Evolutionary conservation across 805 yeast species (phyloP).

Genomic region (Saturnispora sekii): DNA sequence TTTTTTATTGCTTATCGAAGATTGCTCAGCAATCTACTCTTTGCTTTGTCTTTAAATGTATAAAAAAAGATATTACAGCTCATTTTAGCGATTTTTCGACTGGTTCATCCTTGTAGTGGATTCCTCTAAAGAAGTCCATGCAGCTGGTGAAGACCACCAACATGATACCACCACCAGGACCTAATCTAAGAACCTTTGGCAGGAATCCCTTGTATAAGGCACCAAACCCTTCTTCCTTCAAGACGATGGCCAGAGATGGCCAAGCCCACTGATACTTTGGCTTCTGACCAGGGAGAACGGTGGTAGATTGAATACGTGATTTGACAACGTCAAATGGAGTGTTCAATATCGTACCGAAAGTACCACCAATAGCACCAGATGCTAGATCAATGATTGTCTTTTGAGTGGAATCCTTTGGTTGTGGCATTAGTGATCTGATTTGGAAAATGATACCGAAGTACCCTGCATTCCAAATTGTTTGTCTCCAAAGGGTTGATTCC

Average conservation of each 20-base stretch:
- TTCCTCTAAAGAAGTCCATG: constrained; percentile 85
- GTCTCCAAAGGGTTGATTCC: constrained; percentile 97
- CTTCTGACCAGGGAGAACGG: constrained; percentile 56
- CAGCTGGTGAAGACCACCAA: constrained; percentile 92
- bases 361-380: constrained; percentile 95
- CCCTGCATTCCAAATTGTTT: constrained; percentile 94
- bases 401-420: constrained; percentile 58
- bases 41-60: too few relatives aligned
- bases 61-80: neutral
- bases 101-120: constrained; percentile 27
- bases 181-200: constrained; percentile 94
- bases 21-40: too few relatives aligned
- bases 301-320: constrained; percentile 82
- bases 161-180: constrained; percentile 98
- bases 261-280: constrained; percentile 90
- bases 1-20: too few relatives aligned
- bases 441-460: constrained; percentile 93
- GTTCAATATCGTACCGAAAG: constrained; percentile 87
- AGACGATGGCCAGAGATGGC: constrained; percentile 66
- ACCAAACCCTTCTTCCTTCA: constrained; percentile 82
- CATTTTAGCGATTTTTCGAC: neutral
- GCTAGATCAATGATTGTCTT: constrained; percentile 80
- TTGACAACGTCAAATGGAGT: constrained; percentile 98
- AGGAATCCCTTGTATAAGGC: constrained; percentile 94
- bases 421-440: constrained; percentile 69